phyloP scores from a whole-genome alignment of 768 basidiomycete species.

The Amanita polypyramis region DNA sequence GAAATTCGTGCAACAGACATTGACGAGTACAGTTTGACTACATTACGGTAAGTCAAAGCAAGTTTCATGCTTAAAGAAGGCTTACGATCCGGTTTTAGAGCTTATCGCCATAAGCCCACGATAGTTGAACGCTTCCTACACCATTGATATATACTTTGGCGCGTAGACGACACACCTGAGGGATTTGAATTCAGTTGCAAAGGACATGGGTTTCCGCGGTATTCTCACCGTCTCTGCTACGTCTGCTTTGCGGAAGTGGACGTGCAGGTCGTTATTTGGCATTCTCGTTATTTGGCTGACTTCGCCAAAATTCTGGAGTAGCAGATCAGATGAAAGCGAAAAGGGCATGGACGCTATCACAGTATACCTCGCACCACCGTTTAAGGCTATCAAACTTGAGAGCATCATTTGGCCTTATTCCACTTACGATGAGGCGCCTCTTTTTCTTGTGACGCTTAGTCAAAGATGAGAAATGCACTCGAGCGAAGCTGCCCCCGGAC shows the following conservation, averaged over 20 bases:
- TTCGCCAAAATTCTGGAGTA: slow-evolving; percentile 59
- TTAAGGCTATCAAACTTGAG: slow-evolving; percentile 58
- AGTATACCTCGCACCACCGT: slow-evolving; percentile 65
- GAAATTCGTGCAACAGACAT: background rate
- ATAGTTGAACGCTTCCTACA: slow-evolving; percentile 70
- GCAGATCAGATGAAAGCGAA: background rate
- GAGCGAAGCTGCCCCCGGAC: slow-evolving; percentile 20
- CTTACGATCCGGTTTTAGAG: slow-evolving; percentile 14
- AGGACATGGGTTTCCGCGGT: background rate
- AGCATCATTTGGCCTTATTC: slow-evolving; percentile 49
- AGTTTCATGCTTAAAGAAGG: background rate
- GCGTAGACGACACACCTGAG: slow-evolving; percentile 67
- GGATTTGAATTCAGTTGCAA: background rate
- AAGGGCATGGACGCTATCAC: background rate
- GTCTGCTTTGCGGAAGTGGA: slow-evolving; percentile 64
- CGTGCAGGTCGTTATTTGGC: slow-evolving; percentile 71
- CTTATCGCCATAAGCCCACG: slow-evolving; percentile 57
- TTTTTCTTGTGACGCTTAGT: slow-evolving; percentile 40
- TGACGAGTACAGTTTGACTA: background rate
- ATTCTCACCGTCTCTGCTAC: slow-evolving; percentile 69
- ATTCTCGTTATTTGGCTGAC: slow-evolving; percentile 60
- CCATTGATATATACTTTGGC: slow-evolving; percentile 66
- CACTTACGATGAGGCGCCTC: slow-evolving; percentile 61
- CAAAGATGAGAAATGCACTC: slow-evolving; percentile 28
- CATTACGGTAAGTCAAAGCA: background rate